A percentile compares a stretch with the other conserved stretches of the same genome.
These are phyloP conservation scores for Pinus tabuliformis DNA, from an alignment of 75 land plant genomes.

Conservation along the genomic window DNA sequence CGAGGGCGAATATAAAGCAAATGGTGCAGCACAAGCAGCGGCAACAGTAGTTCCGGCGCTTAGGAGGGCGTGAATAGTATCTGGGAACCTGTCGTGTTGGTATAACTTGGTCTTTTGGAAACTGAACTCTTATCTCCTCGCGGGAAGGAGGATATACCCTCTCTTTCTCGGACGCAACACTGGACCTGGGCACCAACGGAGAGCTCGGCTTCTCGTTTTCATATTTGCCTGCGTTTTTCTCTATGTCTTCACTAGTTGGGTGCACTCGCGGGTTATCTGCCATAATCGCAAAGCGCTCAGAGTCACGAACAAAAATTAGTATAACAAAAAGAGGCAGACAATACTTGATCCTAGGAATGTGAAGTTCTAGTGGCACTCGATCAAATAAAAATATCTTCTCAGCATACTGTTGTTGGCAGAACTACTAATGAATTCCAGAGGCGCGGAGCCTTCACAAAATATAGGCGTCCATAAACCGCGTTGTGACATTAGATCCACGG, in stretches of 20 bases:
- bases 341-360: not conserved
- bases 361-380: too few species aligned
- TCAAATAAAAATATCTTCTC: too few species aligned
- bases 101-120: not conserved
- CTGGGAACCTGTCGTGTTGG: constrained; percentile 6
- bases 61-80: not conserved
- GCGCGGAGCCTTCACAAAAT: too few species aligned
- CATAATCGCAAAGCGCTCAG: not conserved
- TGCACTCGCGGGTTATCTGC: constrained; percentile 18
- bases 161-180: not conserved
- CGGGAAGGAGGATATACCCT: not conserved
- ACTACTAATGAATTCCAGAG: too few species aligned
- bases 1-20: too few species aligned
- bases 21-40: too few species aligned
- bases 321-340: not conserved
- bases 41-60: too few species aligned
- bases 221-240: not conserved
- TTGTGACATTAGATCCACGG: too few species aligned
- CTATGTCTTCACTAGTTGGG: constrained; percentile 11
- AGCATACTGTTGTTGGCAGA: too few species aligned
- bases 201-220: constrained; percentile 1
- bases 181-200: not conserved
- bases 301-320: too few species aligned
- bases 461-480: too few species aligned
- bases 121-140: not conserved